Evolutionary conservation across 257 asterid genomes (phyloP), one percentile per base, ranked within the genome.

Genomic region (Gentiana macrophylla): DNA sequence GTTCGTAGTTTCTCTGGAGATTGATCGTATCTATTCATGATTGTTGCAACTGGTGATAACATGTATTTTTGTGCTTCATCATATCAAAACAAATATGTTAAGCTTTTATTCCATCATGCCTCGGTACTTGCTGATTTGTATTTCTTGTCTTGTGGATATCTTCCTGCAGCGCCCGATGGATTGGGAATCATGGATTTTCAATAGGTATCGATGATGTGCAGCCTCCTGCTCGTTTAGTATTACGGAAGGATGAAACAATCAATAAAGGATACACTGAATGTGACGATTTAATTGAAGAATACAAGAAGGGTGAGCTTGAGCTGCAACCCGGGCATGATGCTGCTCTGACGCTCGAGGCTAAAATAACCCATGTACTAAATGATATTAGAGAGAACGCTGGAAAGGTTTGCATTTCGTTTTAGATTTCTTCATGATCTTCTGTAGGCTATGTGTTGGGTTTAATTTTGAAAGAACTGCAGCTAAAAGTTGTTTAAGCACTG

Each of bases 151-250:
- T 41, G 9, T 41, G 6, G 46, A 10, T 13, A 50, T 68, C 55
- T 74, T 73, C 56, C 43, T 64, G 50, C 70, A 91, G 98, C 77
- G 96, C 98, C 56, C 81, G 98, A 66, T 91, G 96, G 98, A 91
- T 91, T 52, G 98, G 98, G 72, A 83, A 91, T 70, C 98, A 87
- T 75, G 98, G 98, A 62, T 91, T 91, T 73, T 91, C 98, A 9
- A 87, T 91, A 67, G 98, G 98, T 61, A 84, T 91, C 63, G 81
- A 91, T 65, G 98, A 91, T 69, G 98, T 91, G 69, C 83, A 71
- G 62, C 96, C 98, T 43, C 93, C 87, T 55, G 64, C 56, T 60
- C 67, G 46, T 52, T 68, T 87, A 68, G 82, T 63, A 70, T 68
- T 69, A 61, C 83, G 79, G 74, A 91, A 84, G 73, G 81, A 74